Base-by-base conservation (phyloP, 169 alveolate genomes). In the Babesia bigemina region DNA sequence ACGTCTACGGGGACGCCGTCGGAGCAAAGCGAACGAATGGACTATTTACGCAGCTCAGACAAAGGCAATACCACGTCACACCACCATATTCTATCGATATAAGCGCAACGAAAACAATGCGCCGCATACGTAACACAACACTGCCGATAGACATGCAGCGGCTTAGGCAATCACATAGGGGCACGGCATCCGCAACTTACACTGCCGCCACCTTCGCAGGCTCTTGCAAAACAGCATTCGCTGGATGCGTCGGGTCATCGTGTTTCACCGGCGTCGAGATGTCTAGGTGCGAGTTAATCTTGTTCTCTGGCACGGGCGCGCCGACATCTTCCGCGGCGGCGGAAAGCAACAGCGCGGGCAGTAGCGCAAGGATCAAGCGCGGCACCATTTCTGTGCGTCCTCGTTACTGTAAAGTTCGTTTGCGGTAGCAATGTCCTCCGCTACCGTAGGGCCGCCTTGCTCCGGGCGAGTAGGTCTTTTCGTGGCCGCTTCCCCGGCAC, bases 301-400 rank as follows among this genome's bases (percentile, higher is more conserved):
- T 28, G 33, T 28, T 24, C 42, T 67, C 76, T 8, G 65, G 76
- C 19, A 67, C 76, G 4, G 76, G 65, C 45, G 63, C 60, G 6
- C 76, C 76, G 8, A 67, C 76, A 39, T 13, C 48, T 45, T 67
- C 76, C 56, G 58, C 50, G 58, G 42, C 58, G 66, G 47, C 65
- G 19, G 22, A 56, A 19, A 53, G 57, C 14, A 55, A 21, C 59
- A 22, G 39, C 53, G 55, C 65, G 21, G 56, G 26, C 45, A 55
- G 16, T 2, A 67, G 42, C 65, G 57, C 50, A 12, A 67, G 3
- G 36, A 50, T 24, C 10, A 56, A 6, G 66, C 45, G 49, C 7
- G 61, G 29, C 60, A 59, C 42, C 73, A 63, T 63, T 63, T 48
- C n/a, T 39, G 56, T 33, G 55, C 1, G 45, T 16, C 55, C 36